Conservation (phyloP, 345 rosid species). For the Brassica incana region DNA sequence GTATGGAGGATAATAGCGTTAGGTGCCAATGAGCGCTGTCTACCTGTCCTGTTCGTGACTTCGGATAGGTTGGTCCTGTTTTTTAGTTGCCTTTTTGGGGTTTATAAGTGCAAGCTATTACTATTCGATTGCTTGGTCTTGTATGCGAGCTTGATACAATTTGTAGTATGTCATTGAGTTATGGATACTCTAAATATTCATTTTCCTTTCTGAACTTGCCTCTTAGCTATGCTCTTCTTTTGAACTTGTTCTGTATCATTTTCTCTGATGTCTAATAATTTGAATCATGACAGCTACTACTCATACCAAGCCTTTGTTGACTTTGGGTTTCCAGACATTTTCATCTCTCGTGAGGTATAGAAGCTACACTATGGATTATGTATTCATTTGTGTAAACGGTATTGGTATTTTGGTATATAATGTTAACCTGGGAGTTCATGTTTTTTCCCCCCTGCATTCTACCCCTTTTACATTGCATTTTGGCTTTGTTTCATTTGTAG, state of each 20-base stretch:
- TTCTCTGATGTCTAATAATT: slow-evolving; percentile 18
- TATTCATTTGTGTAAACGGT: neutral
- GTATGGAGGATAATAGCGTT: slow-evolving; percentile 84
- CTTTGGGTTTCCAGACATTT: slow-evolving; percentile 81
- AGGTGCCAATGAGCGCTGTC: slow-evolving; percentile 77
- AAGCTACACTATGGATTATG: slow-evolving; percentile 14
- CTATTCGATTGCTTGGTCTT: slow-evolving; percentile 4
- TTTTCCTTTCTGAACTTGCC: neutral
- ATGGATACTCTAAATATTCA: neutral
- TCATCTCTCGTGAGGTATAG: slow-evolving; percentile 95
- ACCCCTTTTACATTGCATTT: neutral
- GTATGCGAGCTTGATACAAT: too few relatives aligned
- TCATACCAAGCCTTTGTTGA: slow-evolving; percentile 79
- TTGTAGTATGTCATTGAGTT: slow-evolving; percentile 1
- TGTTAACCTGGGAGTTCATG: neutral
- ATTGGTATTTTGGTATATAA: neutral
- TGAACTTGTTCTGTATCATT: neutral
- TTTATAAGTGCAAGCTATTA: neutral
- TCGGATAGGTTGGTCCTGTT: slow-evolving; percentile 72
- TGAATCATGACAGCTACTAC: slow-evolving; percentile 65
- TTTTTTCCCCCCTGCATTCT: neutral
- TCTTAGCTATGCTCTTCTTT: neutral
- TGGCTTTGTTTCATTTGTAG: slow-evolving; percentile 48
- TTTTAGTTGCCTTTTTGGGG: neutral
- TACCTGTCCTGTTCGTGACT: slow-evolving; percentile 80